These are phyloP conservation scores for Plenodomus tracheiphilus DNA, from an alignment of 2,329 filamentous ascomycete species.

Conservation along the genomic window DNA sequence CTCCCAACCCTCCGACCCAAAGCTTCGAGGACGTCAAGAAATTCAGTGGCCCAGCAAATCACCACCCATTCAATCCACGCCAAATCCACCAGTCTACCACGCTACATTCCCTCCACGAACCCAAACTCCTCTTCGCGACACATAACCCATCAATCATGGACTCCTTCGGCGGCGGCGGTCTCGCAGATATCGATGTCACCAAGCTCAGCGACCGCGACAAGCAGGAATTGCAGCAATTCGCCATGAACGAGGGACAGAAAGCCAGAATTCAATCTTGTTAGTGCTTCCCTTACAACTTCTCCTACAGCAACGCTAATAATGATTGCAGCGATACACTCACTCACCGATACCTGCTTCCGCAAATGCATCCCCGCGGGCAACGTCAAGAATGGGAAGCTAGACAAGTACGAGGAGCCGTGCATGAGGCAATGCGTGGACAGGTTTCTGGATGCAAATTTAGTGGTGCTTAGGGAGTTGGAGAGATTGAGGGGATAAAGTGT, in stretches of 20 bases:
- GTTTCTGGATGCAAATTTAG: constrained; percentile 85
- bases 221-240: constrained; percentile 83
- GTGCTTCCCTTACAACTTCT: constrained; percentile 3
- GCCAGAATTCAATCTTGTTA: constrained; percentile 63
- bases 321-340: constrained; percentile 63
- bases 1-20: constrained; percentile 5
- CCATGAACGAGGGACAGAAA: constrained; percentile 83
- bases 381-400: constrained; percentile 73
- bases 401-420: constrained; percentile 78
- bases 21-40: constrained; percentile 6
- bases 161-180: constrained; percentile 47
- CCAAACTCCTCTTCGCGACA: constrained; percentile 5
- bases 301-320: constrained; percentile 36
- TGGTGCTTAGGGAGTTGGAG: constrained; percentile 85
- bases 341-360: constrained; percentile 85
- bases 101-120: background rate
- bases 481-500: constrained; percentile 48
- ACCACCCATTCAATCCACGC: background rate
- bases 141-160: constrained; percentile 27
- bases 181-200: constrained; percentile 64
- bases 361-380: constrained; percentile 81
- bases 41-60: background rate
- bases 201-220: constrained; percentile 82
- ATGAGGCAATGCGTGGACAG: constrained; percentile 91
- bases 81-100: background rate